Evolutionary conservation across 2,329 filamentous ascomycete genomes (phyloP).

Genomic region (Colletotrichum lupini): DNA sequence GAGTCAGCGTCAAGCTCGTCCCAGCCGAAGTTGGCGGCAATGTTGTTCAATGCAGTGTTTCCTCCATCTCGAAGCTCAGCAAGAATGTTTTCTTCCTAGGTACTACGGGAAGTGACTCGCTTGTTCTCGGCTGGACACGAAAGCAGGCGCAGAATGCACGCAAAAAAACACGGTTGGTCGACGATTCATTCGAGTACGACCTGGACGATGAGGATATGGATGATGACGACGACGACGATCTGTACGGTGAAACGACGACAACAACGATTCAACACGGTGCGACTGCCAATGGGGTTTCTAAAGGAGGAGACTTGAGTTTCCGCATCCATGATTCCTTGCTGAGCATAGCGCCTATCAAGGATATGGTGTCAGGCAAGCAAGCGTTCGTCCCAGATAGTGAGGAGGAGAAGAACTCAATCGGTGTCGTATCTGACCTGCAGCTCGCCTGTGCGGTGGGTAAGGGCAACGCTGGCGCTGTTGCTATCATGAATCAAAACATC

Average conservation of each 20-base stretch:
- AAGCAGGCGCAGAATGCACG: constrained; percentile 70
- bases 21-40: constrained; percentile 70
- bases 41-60: constrained; percentile 70
- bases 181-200: constrained; percentile 64
- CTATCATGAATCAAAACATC: constrained; percentile 81
- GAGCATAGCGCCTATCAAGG: constrained; percentile 83
- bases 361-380: constrained; percentile 75
- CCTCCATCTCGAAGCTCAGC: constrained; percentile 76
- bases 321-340: constrained; percentile 80
- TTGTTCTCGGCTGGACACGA: constrained; percentile 82
- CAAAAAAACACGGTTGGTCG: constrained; percentile 70
- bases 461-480: constrained; percentile 75
- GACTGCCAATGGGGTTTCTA: constrained; percentile 52
- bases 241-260: constrained; percentile 59
- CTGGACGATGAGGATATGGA: constrained; percentile 68
- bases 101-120: constrained; percentile 84
- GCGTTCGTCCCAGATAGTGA: constrained; percentile 55
- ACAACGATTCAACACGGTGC: constrained; percentile 45
- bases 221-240: constrained; percentile 71
- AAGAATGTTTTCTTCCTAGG: constrained; percentile 83
- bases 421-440: constrained; percentile 67
- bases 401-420: constrained; percentile 54
- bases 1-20: constrained; percentile 78
- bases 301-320: constrained; percentile 76
- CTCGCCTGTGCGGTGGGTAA: constrained; percentile 72